Conservation (phyloP, 352 stramenopile genomes). For the Globisporangium mamillatum region DNA sequence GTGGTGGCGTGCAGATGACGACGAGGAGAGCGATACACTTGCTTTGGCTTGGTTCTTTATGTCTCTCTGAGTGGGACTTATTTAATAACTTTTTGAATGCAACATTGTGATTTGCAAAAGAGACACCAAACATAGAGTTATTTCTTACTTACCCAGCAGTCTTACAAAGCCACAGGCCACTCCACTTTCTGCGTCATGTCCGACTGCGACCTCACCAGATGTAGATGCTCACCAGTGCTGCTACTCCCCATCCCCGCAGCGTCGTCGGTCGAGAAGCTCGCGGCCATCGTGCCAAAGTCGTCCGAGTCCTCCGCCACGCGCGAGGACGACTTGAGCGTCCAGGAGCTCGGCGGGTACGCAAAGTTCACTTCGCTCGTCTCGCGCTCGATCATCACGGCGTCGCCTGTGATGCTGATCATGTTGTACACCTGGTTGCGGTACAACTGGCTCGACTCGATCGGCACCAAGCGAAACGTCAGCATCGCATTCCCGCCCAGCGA, state of each 20-base stretch:
- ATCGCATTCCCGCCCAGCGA: conserved; percentile 84
- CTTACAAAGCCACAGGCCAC: not conserved
- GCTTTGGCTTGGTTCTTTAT: not conserved
- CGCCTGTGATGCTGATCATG: conserved; percentile 89
- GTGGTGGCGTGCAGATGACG: conserved; percentile 19
- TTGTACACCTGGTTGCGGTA: conserved; percentile 91
- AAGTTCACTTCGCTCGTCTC: conserved; percentile 35
- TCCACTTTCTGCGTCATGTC: not conserved
- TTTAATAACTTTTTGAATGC: not conserved
- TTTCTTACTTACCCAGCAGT: not conserved
- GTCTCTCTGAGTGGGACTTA: not conserved
- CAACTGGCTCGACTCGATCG: conserved; percentile 85
- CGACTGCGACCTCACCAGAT: not conserved
- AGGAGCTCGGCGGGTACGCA: conserved; percentile 26
- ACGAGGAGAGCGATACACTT: not conserved
- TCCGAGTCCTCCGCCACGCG: conserved; percentile 14
- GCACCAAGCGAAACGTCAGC: conserved; percentile 82
- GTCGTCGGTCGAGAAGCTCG: conserved; percentile 13
- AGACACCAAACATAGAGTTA: not conserved
- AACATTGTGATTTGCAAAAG: not conserved
- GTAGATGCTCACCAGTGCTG: too few species aligned
- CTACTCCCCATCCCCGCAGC: too few species aligned
- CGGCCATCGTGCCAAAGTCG: conserved; percentile 1
- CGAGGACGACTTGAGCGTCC: conserved; percentile 29
- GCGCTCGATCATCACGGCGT: conserved; percentile 79